Percentiles rank a stretch among this genome's conserved stretches.
Conservation (phyloP, 73 alveolate genomes). For the Uronychia binucleata region DNA sequence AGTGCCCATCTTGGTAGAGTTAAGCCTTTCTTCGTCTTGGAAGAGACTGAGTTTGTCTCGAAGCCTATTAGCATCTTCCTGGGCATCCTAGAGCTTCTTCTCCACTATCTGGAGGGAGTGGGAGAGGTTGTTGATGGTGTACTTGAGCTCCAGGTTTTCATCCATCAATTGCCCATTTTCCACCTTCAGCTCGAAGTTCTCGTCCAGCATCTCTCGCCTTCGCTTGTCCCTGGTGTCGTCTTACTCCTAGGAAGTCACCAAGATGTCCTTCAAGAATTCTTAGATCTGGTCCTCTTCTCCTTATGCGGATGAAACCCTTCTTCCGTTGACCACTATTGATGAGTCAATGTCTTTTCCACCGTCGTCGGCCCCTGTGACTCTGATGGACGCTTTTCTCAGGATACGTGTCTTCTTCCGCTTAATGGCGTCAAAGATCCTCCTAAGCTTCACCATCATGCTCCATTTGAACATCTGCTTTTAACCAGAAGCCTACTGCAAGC, state of each 20-base stretch:
- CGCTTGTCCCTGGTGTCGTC: slow-evolving; percentile 9
- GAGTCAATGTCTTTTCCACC: no score
- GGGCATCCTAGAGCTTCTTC: slow-evolving; percentile 15
- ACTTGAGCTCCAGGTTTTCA: slow-evolving; percentile 26
- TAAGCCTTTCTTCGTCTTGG: slow-evolving; percentile 8
- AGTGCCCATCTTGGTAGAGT: slow-evolving; percentile 11
- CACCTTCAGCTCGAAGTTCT: background rate
- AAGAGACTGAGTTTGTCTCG: slow-evolving; percentile 14
- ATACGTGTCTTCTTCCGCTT: no score
- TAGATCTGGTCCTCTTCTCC: background rate
- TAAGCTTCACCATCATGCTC: background rate
- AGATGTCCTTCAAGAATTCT: background rate
- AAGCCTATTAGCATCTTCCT: slow-evolving; percentile 24
- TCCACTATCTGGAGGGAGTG: slow-evolving; percentile 1
- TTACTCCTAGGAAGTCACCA: background rate
- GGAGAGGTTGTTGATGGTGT: slow-evolving; percentile 1
- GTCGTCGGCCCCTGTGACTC: background rate
- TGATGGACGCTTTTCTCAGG: background rate
- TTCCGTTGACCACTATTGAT: no score
- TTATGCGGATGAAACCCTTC: no score
- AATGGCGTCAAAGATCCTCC: background rate
- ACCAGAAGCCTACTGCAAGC: background rate
- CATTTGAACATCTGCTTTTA: background rate
- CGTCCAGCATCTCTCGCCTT: background rate
- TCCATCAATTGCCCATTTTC: slow-evolving; percentile 27